A percentile compares a stretch with the other conserved stretches of the same genome.
Conservation (phyloP, 352 stramenopile species). For the Elongisporangium anandrum region DNA sequence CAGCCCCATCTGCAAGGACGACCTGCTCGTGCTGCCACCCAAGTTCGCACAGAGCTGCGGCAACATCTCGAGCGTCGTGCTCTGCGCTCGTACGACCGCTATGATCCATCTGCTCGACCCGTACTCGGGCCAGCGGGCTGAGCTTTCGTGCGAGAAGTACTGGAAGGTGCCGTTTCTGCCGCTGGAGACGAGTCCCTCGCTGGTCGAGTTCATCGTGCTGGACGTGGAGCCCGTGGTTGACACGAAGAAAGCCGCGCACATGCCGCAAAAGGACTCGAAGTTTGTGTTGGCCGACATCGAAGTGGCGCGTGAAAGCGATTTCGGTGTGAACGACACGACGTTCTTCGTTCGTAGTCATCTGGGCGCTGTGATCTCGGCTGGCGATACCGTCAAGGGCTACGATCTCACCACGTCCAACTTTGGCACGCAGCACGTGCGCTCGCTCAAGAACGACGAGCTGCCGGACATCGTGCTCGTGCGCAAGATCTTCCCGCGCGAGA, state of each 20-base stretch:
- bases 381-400: conserved; percentile 73
- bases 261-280: conserved; percentile 17
- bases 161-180: conserved; percentile 67
- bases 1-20: conserved; percentile 70
- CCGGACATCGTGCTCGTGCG: conserved; percentile 75
- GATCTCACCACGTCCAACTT: conserved; percentile 61
- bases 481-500: conserved; percentile 55
- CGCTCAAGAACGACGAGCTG: conserved; percentile 46
- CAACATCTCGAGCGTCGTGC: conserved; percentile 56
- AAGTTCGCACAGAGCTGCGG: conserved; percentile 58
- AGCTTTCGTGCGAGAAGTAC: conserved; percentile 61
- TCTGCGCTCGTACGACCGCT: conserved; percentile 59
- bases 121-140: conserved; percentile 39
- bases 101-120: conserved; percentile 66
- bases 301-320: conserved; percentile 61
- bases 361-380: conserved; percentile 43
- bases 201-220: conserved; percentile 71
- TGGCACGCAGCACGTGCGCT: conserved; percentile 28
- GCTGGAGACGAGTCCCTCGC: conserved; percentile 46
- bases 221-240: conserved; percentile 52
- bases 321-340: conserved; percentile 78
- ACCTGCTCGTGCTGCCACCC: conserved; percentile 54
- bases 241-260: conserved; percentile 3
- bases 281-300: conserved; percentile 64
- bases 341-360: conserved; percentile 66